These are phyloP conservation scores for Aspergillus transmontanensis DNA, from an alignment of 2,329 filamentous ascomycete species.

Conservation along the genomic window DNA sequence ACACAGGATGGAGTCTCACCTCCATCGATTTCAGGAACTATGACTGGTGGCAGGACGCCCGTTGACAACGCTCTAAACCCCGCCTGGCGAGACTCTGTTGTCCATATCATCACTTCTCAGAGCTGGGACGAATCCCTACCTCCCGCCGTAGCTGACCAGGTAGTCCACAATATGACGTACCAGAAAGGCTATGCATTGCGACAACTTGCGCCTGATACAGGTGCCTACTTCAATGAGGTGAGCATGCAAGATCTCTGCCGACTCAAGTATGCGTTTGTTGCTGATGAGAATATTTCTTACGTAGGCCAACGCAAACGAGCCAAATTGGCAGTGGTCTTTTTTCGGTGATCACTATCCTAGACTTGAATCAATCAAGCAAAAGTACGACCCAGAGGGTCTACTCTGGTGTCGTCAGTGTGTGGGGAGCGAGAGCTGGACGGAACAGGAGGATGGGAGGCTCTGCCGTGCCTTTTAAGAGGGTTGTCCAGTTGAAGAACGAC, in stretches of 20 bases:
- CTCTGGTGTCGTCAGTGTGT: constrained; percentile 30
- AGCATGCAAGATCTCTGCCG: not conserved
- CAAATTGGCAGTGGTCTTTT: constrained; percentile 21
- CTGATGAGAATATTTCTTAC: not conserved
- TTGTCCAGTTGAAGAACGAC: too few species aligned
- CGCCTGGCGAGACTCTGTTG: constrained; percentile 20
- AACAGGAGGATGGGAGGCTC: not conserved
- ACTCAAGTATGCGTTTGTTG: not conserved
- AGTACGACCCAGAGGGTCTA: constrained; percentile 19
- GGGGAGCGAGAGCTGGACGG: constrained; percentile 21
- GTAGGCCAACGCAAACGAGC: constrained; percentile 20
- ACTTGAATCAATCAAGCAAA: constrained; percentile 20
- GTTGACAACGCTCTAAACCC: constrained; percentile 21
- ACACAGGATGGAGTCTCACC: constrained; percentile 12
- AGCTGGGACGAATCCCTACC: constrained; percentile 16
- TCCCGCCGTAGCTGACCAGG: constrained; percentile 2
- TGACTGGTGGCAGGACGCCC: constrained; percentile 14
- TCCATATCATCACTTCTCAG: constrained; percentile 17
- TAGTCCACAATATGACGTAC: constrained; percentile 18
- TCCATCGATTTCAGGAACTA: constrained; percentile 19
- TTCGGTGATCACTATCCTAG: constrained; percentile 21
- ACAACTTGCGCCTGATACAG: constrained; percentile 26
- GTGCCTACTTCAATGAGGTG: constrained; percentile 35
- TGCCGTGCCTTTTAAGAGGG: not conserved
- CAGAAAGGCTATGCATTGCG: constrained; percentile 23